A percentile compares a stretch with the other conserved stretches of the same genome.
These are phyloP conservation scores for Dujonia santamariae DNA, from an alignment of 1,139 yeast species.

Conservation along the genomic window DNA sequence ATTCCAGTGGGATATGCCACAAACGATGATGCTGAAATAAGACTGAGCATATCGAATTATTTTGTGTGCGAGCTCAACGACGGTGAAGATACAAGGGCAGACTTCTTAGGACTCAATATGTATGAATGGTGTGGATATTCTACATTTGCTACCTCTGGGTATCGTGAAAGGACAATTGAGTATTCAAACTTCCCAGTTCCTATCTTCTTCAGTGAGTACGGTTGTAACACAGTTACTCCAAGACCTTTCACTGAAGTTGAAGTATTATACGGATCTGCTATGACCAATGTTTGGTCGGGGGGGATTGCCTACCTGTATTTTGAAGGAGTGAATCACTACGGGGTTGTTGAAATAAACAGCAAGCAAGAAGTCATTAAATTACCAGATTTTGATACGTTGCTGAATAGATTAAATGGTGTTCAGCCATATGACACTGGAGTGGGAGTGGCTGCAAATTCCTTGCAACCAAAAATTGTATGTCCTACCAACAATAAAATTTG, in stretches of 20 bases:
- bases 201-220: slow-evolving; percentile 59
- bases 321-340: slow-evolving; percentile 34
- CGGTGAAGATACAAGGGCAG: slow-evolving; percentile 35
- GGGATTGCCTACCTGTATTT: slow-evolving; percentile 41
- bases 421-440: not conserved
- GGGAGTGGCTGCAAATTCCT: not conserved
- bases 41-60: slow-evolving; percentile 45
- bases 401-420: slow-evolving; percentile 22
- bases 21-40: slow-evolving; percentile 54
- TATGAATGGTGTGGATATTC: slow-evolving; percentile 72
- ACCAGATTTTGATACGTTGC: slow-evolving; percentile 41
- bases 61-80: slow-evolving; percentile 44
- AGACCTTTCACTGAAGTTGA: slow-evolving; percentile 55
- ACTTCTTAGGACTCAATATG: slow-evolving; percentile 60
- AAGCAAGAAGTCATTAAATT: slow-evolving; percentile 32
- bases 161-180: slow-evolving; percentile 50
- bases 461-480: slow-evolving; percentile 14
- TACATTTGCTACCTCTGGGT: slow-evolving; percentile 53
- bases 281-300: slow-evolving; percentile 42
- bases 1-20: slow-evolving; percentile 65
- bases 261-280: slow-evolving; percentile 31
- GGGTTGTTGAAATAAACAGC: slow-evolving; percentile 26
- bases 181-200: slow-evolving; percentile 50
- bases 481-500: slow-evolving; percentile 28
- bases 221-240: slow-evolving; percentile 52